Base-by-base conservation (phyloP, 2,329 filamentous ascomycete species). In the Harringtonia aguacate region DNA sequence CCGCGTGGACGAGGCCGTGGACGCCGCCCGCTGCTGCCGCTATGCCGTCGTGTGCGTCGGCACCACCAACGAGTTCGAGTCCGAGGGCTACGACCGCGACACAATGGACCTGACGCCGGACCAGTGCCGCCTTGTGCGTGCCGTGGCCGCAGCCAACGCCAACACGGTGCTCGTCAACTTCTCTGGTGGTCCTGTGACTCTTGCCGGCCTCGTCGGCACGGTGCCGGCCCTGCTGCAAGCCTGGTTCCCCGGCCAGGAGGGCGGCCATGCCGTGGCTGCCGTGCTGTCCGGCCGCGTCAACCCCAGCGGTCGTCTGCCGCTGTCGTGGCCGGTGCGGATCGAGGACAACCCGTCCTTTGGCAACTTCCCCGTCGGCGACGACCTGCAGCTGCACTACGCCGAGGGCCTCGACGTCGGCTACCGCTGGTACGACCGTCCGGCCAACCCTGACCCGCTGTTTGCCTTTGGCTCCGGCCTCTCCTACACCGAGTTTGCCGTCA, bases 331-430 rank as follows among this genome's bases (percentile, higher is more conserved):
- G 1, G 69, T 68, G 41, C 67, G 69, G 14, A 57, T 82, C 1
- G 73, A 83, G 55, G 81, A 88, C 54, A 86, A 83, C 46, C 85
- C 85, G 1, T 76, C 83, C 0, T 88, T 81, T 61, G 67, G 86
- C 53, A 89, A 87, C 65, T 90, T 80, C 60, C 66, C n/a, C n/a
- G n/a, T n/a, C n/a, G n/a, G n/a, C n/a, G n/a, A n/a, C n/a, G n/a
- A n/a, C n/a, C n/a, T n/a, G n/a, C n/a, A n/a, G n/a, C n/a, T n/a
- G n/a, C n/a, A n/a, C n/a, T n/a, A n/a, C n/a, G n/a, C n/a, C n/a
- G n/a, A n/a, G n/a, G n/a, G n/a, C n/a, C n/a, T n/a, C n/a, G n/a
- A n/a, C n/a, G n/a, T n/a, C n/a, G n/a, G n/a, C n/a, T n/a, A n/a
- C n/a, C n/a, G n/a, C n/a, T n/a, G n/a, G n/a, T n/a, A n/a, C n/a